phyloP scores from a whole-genome alignment of 139 green algal genomes.

The Nannochloris sp. region DNA sequence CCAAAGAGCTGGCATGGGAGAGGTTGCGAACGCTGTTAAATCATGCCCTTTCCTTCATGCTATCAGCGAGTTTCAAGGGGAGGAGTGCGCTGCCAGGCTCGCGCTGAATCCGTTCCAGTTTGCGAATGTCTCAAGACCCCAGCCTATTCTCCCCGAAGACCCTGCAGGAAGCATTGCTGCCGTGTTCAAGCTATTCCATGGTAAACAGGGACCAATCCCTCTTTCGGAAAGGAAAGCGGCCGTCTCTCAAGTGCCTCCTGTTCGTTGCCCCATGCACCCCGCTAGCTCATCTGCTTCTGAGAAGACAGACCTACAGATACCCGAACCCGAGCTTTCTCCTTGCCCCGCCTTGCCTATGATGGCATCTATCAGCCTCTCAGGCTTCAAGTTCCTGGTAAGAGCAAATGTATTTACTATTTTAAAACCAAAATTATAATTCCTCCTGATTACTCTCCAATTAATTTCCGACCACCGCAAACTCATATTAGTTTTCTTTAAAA shows the following conservation, averaged over 20 bases:
- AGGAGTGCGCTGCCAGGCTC: slow-evolving; percentile 14
- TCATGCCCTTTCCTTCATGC: slow-evolving; percentile 30
- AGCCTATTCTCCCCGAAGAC: slow-evolving; percentile 1
- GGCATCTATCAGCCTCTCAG: slow-evolving; percentile 24
- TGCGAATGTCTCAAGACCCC: neutral
- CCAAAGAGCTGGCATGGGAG: too few relatives aligned
- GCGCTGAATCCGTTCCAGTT: slow-evolving; percentile 17
- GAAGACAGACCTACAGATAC: too few relatives aligned
- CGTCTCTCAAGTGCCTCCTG: neutral
- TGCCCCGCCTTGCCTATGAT: neutral
- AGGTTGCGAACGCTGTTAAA: slow-evolving; percentile 7
- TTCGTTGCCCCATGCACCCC: neutral
- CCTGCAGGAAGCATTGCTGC: neutral
- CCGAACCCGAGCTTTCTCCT: too few relatives aligned
- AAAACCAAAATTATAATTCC: neutral
- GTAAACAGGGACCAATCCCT: slow-evolving; percentile 6
- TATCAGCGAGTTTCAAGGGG: slow-evolving; percentile 15
- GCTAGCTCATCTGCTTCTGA: neutral
- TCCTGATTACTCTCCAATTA: neutral
- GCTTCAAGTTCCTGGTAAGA: slow-evolving; percentile 25
- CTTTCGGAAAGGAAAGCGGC: neutral
- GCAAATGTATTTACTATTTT: neutral
- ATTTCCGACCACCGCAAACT: too few relatives aligned
- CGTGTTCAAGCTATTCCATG: slow-evolving; percentile 19
- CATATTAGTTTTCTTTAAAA: neutral